Conservation (phyloP, 192 early-diverging fungal species). For the Lobulomyces angularis region DNA sequence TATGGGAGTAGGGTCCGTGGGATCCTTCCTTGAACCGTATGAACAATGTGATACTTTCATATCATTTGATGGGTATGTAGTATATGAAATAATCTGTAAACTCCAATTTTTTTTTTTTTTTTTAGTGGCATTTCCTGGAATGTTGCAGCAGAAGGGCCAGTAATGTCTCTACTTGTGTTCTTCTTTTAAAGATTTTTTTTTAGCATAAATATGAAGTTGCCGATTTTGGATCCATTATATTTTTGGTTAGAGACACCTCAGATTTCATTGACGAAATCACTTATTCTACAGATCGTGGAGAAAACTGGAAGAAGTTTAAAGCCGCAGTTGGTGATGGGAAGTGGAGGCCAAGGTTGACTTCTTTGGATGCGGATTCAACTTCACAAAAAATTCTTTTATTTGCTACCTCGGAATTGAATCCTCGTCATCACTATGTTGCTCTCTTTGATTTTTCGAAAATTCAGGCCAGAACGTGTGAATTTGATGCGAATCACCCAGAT, state of each 20-base stretch:
- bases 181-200: no score
- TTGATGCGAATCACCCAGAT: slow-evolving; percentile 39
- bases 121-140: slow-evolving; percentile 70
- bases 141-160: slow-evolving; percentile 49
- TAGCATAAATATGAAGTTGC: slow-evolving; percentile 74
- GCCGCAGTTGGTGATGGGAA: slow-evolving; percentile 11
- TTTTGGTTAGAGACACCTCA: slow-evolving; percentile 51
- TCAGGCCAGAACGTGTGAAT: slow-evolving; percentile 52
- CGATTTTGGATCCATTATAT: slow-evolving; percentile 68
- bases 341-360: slow-evolving; percentile 48
- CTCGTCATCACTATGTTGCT: slow-evolving; percentile 24
- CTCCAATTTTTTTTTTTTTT: no score
- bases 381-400: slow-evolving; percentile 58
- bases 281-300: slow-evolving; percentile 70
- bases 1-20: slow-evolving; percentile 86
- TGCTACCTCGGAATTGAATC: slow-evolving; percentile 15
- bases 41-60: slow-evolving; percentile 74
- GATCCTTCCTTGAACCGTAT: slow-evolving; percentile 53
- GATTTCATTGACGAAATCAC: slow-evolving; percentile 35
- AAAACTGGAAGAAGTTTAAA: slow-evolving; percentile 45
- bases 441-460: slow-evolving; percentile 59
- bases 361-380: slow-evolving; percentile 66
- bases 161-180: no score
- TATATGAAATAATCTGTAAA: no score
- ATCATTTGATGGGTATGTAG: slow-evolving; percentile 72